Conservation (phyloP, 1,284 basidiomycete genomes). For the Peniophora sp. region DNA sequence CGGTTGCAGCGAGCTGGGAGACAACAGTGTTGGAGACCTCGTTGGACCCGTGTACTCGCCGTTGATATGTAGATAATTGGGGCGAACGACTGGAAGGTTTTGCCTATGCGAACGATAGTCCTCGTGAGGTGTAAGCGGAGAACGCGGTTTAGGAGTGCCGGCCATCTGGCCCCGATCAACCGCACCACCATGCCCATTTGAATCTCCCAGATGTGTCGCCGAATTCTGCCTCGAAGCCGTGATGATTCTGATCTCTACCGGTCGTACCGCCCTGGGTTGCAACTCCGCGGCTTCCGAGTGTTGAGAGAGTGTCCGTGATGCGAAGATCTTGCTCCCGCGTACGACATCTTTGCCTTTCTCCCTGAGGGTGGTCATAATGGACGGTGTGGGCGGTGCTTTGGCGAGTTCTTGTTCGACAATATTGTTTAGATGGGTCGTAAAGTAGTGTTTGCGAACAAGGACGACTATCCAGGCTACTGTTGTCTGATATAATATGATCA, state of each 20-base stretch:
- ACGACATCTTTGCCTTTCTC: background rate
- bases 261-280: background rate
- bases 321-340: background rate
- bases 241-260: background rate
- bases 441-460: constrained; percentile 59
- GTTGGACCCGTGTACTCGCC: too few relatives aligned
- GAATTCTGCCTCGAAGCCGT: constrained; percentile 12
- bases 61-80: too few relatives aligned
- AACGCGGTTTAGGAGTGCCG: too few relatives aligned
- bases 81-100: too few relatives aligned
- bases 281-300: background rate
- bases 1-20: background rate
- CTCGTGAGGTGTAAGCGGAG: too few relatives aligned
- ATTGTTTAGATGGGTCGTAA: constrained; percentile 62
- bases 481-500: constrained; percentile 28
- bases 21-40: background rate
- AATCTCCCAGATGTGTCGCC: too few relatives aligned
- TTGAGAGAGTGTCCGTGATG: background rate
- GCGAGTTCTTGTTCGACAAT: constrained; percentile 39
- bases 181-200: too few relatives aligned
- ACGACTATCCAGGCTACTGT: constrained; percentile 61
- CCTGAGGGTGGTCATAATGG: too few relatives aligned
- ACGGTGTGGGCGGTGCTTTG: too few relatives aligned
- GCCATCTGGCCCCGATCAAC: too few relatives aligned
- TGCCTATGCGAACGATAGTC: too few relatives aligned